Conservation (phyloP, 768 basidiomycete species). For the Coprinellus micaceus region DNA sequence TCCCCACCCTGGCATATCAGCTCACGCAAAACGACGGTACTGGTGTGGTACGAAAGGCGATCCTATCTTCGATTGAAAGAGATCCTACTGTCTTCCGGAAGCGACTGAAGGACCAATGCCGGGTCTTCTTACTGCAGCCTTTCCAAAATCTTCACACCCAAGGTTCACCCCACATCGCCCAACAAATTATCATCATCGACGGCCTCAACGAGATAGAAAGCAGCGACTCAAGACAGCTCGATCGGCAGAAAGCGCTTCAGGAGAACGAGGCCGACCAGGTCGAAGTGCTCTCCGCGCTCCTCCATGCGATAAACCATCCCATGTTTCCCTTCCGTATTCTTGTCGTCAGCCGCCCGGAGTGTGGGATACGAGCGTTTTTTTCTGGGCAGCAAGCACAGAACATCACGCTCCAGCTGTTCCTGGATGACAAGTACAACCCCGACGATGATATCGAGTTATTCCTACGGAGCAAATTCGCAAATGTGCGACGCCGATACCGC, state of each 20-base stretch:
- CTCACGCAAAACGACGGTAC: background rate
- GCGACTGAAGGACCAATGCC: background rate
- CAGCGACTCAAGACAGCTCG: background rate
- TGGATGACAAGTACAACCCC: no score
- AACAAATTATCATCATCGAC: background rate
- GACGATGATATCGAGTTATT: no score
- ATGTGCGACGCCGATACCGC: background rate
- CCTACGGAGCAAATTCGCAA: background rate
- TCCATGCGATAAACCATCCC: background rate
- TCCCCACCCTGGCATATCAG: background rate
- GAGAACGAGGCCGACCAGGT: background rate
- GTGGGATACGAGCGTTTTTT: background rate
- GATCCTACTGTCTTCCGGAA: background rate
- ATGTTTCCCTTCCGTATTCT: background rate
- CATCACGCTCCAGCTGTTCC: background rate
- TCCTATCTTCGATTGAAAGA: background rate
- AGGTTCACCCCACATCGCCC: background rate
- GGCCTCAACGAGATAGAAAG: background rate
- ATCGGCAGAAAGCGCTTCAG: background rate
- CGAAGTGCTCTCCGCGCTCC: constrained; percentile 3
- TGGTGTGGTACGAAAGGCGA: background rate
- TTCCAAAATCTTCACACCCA: background rate
- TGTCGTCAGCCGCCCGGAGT: constrained; percentile 8
- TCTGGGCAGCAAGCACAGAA: background rate
- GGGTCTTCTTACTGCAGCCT: background rate